These are phyloP conservation scores for Trichoderma cornu-damae DNA, from an alignment of 2,329 filamentous ascomycete species.

Conservation along the genomic window DNA sequence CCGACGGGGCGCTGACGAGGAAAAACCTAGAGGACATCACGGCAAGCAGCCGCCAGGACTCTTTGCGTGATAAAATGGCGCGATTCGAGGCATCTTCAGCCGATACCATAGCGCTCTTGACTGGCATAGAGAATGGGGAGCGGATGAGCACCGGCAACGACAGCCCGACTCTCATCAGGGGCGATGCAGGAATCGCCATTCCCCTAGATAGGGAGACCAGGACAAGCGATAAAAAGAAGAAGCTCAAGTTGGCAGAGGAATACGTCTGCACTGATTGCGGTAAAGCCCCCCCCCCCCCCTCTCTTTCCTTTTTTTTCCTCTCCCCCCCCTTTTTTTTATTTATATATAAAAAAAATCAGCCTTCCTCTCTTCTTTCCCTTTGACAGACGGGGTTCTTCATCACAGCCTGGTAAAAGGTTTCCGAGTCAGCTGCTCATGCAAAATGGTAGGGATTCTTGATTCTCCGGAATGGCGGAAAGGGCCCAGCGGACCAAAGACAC, in stretches of 20 bases:
- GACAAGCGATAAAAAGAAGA: slow-evolving; percentile 77
- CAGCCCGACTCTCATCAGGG: slow-evolving; percentile 75
- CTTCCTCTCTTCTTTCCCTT: not conserved
- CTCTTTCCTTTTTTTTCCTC: not conserved
- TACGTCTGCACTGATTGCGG: slow-evolving; percentile 96
- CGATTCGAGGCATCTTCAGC: slow-evolving; percentile 68
- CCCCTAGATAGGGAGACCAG: slow-evolving; percentile 70
- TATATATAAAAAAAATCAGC: no score
- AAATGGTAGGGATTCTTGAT: slow-evolving; percentile 63
- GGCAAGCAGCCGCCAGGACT: slow-evolving; percentile 63
- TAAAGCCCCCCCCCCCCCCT: slow-evolving; percentile 23
- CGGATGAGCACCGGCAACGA: slow-evolving; percentile 81
- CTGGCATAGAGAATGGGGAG: slow-evolving; percentile 84
- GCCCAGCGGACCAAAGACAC: slow-evolving; percentile 83
- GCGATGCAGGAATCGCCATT: slow-evolving; percentile 81
- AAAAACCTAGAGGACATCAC: slow-evolving; percentile 74
- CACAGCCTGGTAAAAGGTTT: not conserved
- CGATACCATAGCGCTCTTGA: slow-evolving; percentile 89
- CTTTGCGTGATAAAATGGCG: slow-evolving; percentile 78
- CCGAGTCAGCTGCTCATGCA: not conserved
- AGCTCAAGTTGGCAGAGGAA: slow-evolving; percentile 76
- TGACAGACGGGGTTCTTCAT: not conserved
- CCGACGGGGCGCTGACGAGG: slow-evolving; percentile 66
- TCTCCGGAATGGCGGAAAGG: slow-evolving; percentile 96
- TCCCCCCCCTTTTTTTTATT: not conserved